Evolutionary conservation across 2,329 filamentous ascomycete species (phyloP).

Genomic region (Alternaria arbusti): DNA sequence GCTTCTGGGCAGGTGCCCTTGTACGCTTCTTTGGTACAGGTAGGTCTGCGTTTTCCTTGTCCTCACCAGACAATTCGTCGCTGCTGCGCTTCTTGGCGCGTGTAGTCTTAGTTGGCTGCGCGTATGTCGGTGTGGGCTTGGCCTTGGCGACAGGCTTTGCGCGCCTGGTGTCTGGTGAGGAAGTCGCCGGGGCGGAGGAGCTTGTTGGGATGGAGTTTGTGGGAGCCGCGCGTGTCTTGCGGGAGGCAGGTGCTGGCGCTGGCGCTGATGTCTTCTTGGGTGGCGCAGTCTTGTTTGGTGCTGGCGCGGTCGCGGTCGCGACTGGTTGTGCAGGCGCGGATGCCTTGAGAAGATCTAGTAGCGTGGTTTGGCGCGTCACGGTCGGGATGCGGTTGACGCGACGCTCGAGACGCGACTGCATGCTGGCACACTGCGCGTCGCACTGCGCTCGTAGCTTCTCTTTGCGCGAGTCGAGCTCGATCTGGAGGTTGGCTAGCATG

Average conservation of each 20-base stretch:
- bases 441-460: constrained; percentile 89
- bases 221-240: constrained; percentile 15
- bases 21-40: constrained; percentile 30
- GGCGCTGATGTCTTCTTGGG: constrained; percentile 15
- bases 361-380: constrained; percentile 76
- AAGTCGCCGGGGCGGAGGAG: constrained; percentile 4
- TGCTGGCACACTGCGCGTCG: constrained; percentile 82
- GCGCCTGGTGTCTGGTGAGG: constrained; percentile 9
- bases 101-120: constrained; percentile 11
- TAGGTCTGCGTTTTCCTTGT: constrained; percentile 40
- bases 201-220: constrained; percentile 9
- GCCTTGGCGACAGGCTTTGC: constrained; percentile 12
- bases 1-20: constrained; percentile 15
- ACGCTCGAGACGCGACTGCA: constrained; percentile 86
- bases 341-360: constrained; percentile 74
- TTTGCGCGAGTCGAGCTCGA: constrained; percentile 78
- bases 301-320: constrained; percentile 11
- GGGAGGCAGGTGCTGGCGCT: constrained; percentile 7
- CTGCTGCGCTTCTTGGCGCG: constrained; percentile 36
- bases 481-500: constrained; percentile 40
- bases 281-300: constrained; percentile 14
- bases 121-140: constrained; percentile 14
- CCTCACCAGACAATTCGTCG: constrained; percentile 33
- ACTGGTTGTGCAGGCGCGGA: constrained; percentile 11
- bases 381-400: constrained; percentile 91